Evolutionary conservation across 2,329 filamentous ascomycete species (phyloP).

Genomic region (Alternaria sp.): DNA sequence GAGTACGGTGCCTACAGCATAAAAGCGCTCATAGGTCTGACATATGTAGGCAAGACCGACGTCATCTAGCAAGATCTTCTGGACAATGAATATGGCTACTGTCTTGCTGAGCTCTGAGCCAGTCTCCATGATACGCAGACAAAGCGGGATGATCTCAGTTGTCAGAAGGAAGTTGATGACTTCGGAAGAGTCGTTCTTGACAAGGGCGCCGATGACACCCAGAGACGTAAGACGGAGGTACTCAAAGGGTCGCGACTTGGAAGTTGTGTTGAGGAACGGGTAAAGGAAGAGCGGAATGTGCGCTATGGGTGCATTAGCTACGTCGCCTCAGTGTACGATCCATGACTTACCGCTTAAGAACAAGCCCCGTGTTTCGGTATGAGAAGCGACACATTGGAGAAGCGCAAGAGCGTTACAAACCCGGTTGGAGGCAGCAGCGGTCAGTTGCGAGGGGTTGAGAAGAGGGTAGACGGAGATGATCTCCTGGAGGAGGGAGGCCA

Average conservation of each 20-base stretch:
- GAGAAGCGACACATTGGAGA: constrained; percentile 94
- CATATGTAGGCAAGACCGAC: constrained; percentile 98
- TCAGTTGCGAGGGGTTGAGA: constrained; percentile 94
- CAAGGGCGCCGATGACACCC: constrained; percentile 93
- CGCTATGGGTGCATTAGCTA: constrained; percentile 62
- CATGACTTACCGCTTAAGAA: constrained; percentile 80
- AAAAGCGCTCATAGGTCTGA: constrained; percentile 97
- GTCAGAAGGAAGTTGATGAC: constrained; percentile 99
- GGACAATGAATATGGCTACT: constrained; percentile 98
- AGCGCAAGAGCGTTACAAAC: constrained; percentile 97
- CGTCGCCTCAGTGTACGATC: not conserved
- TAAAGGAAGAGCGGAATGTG: constrained; percentile 98
- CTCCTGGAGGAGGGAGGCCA: constrained; percentile 96
- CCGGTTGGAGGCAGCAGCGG: constrained; percentile 94
- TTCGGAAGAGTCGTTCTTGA: constrained; percentile 98
- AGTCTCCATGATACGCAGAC: constrained; percentile 98
- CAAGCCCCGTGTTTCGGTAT: constrained; percentile 92
- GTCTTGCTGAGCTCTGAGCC: constrained; percentile 98
- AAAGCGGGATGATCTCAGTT: constrained; percentile 97
- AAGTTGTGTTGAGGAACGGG: constrained; percentile 97
- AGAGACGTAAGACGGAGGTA: constrained; percentile 95
- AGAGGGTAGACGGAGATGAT: constrained; percentile 99
- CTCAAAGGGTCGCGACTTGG: constrained; percentile 96
- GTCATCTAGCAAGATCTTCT: constrained; percentile 97
- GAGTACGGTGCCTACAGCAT: constrained; percentile 94